Evolutionary conservation across 108 stramenopile species (phyloP), one percentile per base, ranked within the genome.

Genomic region (Fistulifera solaris): DNA sequence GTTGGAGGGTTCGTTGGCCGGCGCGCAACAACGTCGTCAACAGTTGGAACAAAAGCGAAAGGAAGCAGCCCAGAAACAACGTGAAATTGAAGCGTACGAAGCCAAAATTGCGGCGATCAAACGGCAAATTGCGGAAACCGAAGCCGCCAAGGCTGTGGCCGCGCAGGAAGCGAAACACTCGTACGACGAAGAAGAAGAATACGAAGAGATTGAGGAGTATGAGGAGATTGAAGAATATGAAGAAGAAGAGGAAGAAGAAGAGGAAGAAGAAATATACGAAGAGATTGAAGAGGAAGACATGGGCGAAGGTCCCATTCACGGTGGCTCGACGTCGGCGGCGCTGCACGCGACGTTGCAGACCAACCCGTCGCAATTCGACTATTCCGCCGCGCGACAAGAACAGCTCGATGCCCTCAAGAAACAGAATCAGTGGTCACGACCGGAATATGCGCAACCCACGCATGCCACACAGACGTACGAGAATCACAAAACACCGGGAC

Each of bases 211-310:
- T 4, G 44, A 45, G 11, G 44, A 45, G 11, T 35, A 35, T 8
- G 31, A 35, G 8, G 31, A 35, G 31, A 35, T 35, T 35, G 44
- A 45, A 11, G 16, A 17, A 6, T 45, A 45, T 21, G 44, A 45
- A 45, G 44, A 45, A 45, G 44, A 40, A 14, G n/a, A n/a, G n/a
- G n/a, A n/a, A n/a, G n/a, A n/a, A n/a, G n/a, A n/a, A n/a, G 40
- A 40, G 14, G 44, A 45, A 45, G 44, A 45, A 6, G 44, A 45
- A 45, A 21, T 19, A 45, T 17, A 45, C 19, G 44, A 45, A 45
- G 44, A 19, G 19, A 45, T 45, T 45, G 44, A 45, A 45, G 44
- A 45, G 11, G 44, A 45, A 19, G 44, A 45, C 4, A 19, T 45
- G 31, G 31, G 8, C 4, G 44, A 45, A 45, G 16, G 19, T 4